These are phyloP conservation scores for Yarrowia sp. DNA, from an alignment of 805 yeast genomes.

Conservation along the genomic window DNA sequence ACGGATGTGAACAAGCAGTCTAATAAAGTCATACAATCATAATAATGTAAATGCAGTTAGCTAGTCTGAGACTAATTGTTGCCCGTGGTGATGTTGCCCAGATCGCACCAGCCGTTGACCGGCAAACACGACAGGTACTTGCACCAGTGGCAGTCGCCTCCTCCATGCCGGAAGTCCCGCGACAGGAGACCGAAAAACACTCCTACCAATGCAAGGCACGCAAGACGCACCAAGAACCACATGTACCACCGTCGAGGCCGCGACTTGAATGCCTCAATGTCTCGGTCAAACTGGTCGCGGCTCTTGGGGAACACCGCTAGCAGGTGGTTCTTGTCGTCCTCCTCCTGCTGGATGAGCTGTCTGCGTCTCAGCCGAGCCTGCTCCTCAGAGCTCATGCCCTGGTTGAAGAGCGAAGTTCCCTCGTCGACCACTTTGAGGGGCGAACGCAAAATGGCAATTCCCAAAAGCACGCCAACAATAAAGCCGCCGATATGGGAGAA, in stretches of 20 bases:
- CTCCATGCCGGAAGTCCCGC: constrained; percentile 50
- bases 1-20: too few relatives aligned
- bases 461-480: constrained; percentile 54
- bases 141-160: constrained; percentile 65
- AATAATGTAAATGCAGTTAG: constrained; percentile 13
- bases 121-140: constrained; percentile 70
- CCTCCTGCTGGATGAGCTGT: constrained; percentile 27
- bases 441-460: constrained; percentile 52
- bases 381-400: constrained; percentile 5
- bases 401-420: not conserved
- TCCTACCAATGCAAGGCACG: constrained; percentile 47
- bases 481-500: constrained; percentile 77
- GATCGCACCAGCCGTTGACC: constrained; percentile 66
- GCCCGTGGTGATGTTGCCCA: constrained; percentile 41
- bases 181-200: constrained; percentile 52
- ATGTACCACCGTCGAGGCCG: constrained; percentile 42
- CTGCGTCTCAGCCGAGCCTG: not conserved
- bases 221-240: constrained; percentile 54
- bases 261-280: constrained; percentile 30
- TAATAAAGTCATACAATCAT: constrained; percentile 2
- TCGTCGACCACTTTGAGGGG: constrained; percentile 44
- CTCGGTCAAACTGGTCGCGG: constrained; percentile 11
- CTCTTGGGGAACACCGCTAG: constrained; percentile 19
- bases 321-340: constrained; percentile 30
- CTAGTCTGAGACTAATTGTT: constrained; percentile 7